Evolutionary conservation across 2,329 filamentous ascomycete species (phyloP), one percentile per base, ranked within the genome.

Genomic region (Fusarium tupiense): DNA sequence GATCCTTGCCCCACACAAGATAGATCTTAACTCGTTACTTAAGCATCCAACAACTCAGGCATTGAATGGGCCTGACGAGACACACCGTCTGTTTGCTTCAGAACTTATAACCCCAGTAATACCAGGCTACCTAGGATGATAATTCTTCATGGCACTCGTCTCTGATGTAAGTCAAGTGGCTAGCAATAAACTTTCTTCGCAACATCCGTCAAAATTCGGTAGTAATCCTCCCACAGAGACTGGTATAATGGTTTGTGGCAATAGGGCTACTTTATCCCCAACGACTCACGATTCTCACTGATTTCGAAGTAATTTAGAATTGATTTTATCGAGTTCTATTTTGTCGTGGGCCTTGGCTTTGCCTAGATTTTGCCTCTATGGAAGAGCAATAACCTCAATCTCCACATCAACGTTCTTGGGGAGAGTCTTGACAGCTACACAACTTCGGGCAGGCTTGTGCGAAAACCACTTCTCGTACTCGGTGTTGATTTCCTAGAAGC

Each of bases 401-500:
- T 97, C 95, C 31, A 98, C 91, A 69, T 94, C 91, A 47, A 95
- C 94, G 64, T 91, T 91, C 88, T 95, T 94, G 70, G 95, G 95
- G 74, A 98, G 88, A 78, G 93, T 91, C 88, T 96, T 95, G 74
- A 97, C 95, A 10, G 94, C 94, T 61, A 98, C 94, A 81, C 94
- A 98, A 85, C 92, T 95, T 77, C 94, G 89, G n/a, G 94, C 93
- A 26, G 94, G 94, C 89, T 94, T 95, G 85, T 94, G 92, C 69
- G 88, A 84, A 83, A 96, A 95, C 88, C 91, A 94, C 84, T 94
- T 92, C 83, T 91, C 92, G 83, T 96, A 97, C 80, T 94, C 92
- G 75, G 88, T 88, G 85, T 98, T 97, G 93, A 97, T 94, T 82
- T 91, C 91, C 82, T 89, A 67, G 22, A n/a, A 49, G 37, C 4